phyloP scores from a whole-genome alignment of 148 eudicot species.

The Rhododendron molle region DNA sequence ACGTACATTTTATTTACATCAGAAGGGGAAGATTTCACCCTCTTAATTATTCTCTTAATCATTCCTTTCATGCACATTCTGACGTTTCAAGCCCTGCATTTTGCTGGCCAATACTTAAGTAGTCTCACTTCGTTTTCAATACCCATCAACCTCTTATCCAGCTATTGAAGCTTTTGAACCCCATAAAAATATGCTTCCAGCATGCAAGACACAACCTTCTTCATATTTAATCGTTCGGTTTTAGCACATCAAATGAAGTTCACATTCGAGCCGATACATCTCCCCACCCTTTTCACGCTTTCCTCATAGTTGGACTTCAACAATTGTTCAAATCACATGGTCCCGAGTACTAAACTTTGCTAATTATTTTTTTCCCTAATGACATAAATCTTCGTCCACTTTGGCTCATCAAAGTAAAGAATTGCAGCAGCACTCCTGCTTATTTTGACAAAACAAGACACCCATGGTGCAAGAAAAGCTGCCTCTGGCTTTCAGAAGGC shows the following conservation, averaged over 20 bases:
- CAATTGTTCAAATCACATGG: constrained; percentile 28
- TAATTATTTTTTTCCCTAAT: constrained; percentile 10
- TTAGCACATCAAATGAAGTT: neutral
- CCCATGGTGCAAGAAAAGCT: too few species aligned
- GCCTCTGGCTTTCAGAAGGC: too few species aligned
- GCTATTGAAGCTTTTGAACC: constrained; percentile 14
- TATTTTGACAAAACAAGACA: too few species aligned
- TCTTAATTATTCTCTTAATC: neutral
- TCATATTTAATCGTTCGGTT: constrained; percentile 33
- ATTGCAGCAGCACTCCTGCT: too few species aligned
- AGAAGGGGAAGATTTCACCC: neutral
- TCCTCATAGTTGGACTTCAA: neutral
- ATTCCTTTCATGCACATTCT: constrained; percentile 11
- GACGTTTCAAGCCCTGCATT: constrained; percentile 20
- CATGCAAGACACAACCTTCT: constrained; percentile 4
- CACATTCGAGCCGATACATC: too few species aligned
- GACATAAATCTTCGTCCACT: too few species aligned
- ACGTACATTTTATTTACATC: neutral
- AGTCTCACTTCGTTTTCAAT: constrained; percentile 28
- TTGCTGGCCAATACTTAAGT: constrained; percentile 23
- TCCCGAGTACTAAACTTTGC: constrained; percentile 37
- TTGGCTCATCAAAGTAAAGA: too few species aligned
- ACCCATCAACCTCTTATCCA: constrained; percentile 28
- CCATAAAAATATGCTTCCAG: constrained; percentile 24
- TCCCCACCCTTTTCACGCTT: too few species aligned